phyloP scores from a whole-genome alignment of 2,329 filamentous ascomycete species.

The Daldinia sp. region DNA sequence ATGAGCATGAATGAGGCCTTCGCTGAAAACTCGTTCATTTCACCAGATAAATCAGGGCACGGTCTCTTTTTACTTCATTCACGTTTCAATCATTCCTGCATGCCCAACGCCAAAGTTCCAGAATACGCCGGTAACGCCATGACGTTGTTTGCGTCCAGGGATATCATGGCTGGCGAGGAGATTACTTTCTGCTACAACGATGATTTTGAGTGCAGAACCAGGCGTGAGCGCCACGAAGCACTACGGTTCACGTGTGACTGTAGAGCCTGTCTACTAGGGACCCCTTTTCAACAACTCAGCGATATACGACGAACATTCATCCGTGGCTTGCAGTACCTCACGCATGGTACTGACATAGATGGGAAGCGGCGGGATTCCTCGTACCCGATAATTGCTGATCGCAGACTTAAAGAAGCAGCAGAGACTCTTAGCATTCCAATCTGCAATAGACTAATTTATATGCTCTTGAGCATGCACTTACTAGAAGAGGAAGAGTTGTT shows the following conservation, averaged over 20 bases:
- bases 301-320: background rate
- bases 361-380: background rate
- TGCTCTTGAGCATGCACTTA: background rate
- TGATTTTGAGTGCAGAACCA: background rate
- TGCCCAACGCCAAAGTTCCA: slow-evolving; percentile 6
- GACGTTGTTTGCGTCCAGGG: background rate
- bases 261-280: background rate
- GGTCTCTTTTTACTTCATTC: slow-evolving; percentile 10
- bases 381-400: background rate
- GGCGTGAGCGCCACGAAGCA: background rate
- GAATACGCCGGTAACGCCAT: background rate
- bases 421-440: background rate
- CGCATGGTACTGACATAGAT: background rate
- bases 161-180: slow-evolving; percentile 15
- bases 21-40: background rate
- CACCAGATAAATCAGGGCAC: background rate
- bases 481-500: background rate
- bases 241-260: background rate
- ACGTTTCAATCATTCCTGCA: slow-evolving; percentile 18
- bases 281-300: background rate
- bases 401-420: background rate
- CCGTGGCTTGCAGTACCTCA: background rate
- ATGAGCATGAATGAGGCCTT: background rate
- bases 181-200: background rate
- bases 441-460: background rate